Evolutionary conservation across 1,284 basidiomycete genomes (phyloP), one percentile per base, ranked within the genome.

Genomic region (Pseudozyma sp.): DNA sequence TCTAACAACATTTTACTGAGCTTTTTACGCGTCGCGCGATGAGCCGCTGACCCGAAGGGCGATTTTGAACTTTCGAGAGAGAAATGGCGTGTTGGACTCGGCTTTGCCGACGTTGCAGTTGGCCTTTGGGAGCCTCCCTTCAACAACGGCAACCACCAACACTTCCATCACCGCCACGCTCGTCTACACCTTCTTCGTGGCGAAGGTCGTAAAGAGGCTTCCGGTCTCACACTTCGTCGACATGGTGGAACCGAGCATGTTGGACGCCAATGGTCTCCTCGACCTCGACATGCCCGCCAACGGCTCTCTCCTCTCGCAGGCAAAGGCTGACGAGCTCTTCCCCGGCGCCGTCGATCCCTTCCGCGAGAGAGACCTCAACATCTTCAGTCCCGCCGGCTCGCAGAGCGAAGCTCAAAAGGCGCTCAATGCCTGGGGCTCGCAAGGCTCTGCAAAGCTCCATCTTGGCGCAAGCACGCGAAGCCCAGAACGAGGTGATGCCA

Each of bases 1-100:
- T 40, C 46, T 62, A 68, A 68, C 64, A 66, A 13, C 6, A 35
- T 1, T 9, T 10, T 14, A 37, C 35, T 37, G 40, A 13, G 33
- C 19, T 35, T 53, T 69, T 59, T 69, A 69, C 67, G 67, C 67
- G 67, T 63, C 67, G 67, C 67, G 67, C 53, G 60, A 58, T 49
- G 42, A 24, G 19, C 19, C 2, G 10, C 16, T 10, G 16, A 42
- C 13, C 7, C 16, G 39, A 62, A 48, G 43, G 7, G 47, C 29
- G 16, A 47, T n/a, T 24, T 66, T 50, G 40, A 43, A 30, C 19
- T 46, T 51, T 6, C 24, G n/a, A 24, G 9, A 24, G 19, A 42
- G 39, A n/a, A 7, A 42, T 2, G 3, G 47, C 66, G 66, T 68
- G 66, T 63, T 63, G 56, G 47, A 56, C 67, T 69, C 56, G n/a